phyloP scores from a whole-genome alignment of 2,329 filamentous ascomycete species.

The Colletotrichum orchidophilum region DNA sequence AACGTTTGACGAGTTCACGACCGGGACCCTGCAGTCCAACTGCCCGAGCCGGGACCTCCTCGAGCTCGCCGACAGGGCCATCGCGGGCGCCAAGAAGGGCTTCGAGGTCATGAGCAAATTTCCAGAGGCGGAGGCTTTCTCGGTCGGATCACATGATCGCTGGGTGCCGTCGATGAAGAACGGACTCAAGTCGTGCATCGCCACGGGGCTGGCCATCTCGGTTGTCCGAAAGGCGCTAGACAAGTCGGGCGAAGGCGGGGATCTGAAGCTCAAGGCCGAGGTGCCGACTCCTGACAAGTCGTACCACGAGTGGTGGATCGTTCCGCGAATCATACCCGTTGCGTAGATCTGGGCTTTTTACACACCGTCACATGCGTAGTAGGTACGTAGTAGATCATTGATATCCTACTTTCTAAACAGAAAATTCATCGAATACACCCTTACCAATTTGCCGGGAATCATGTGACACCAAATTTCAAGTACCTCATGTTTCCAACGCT shows the following conservation, averaged over 20 bases:
- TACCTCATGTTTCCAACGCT: not conserved
- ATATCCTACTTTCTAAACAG: conserved; percentile 5
- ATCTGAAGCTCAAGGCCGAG: conserved; percentile 57
- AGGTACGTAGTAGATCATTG: conserved; percentile 3
- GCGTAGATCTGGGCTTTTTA: not conserved
- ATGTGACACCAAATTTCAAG: conserved; percentile 14
- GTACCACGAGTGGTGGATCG: conserved; percentile 74
- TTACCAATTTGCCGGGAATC: conserved; percentile 1
- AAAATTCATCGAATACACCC: conserved; percentile 1
- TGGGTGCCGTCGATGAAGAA: conserved; percentile 70
- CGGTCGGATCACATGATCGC: conserved; percentile 64
- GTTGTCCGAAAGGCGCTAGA: conserved; percentile 66
- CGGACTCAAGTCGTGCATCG: conserved; percentile 75
- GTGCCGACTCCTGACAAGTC: conserved; percentile 62
- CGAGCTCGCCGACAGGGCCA: conserved; percentile 55
- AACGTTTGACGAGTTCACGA: conserved; percentile 67
- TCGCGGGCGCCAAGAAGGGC: conserved; percentile 60
- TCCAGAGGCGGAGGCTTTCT: conserved; percentile 61
- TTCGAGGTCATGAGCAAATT: conserved; percentile 66
- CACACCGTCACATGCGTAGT: not conserved
- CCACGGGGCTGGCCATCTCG: conserved; percentile 71
- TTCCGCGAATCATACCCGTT: conserved; percentile 57
- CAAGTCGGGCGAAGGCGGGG: conserved; percentile 38
- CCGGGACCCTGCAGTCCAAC: conserved; percentile 52
- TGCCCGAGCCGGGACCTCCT: conserved; percentile 52